These are phyloP conservation scores for Calycina marina DNA, from an alignment of 2,329 filamentous ascomycete species.

Conservation along the genomic window DNA sequence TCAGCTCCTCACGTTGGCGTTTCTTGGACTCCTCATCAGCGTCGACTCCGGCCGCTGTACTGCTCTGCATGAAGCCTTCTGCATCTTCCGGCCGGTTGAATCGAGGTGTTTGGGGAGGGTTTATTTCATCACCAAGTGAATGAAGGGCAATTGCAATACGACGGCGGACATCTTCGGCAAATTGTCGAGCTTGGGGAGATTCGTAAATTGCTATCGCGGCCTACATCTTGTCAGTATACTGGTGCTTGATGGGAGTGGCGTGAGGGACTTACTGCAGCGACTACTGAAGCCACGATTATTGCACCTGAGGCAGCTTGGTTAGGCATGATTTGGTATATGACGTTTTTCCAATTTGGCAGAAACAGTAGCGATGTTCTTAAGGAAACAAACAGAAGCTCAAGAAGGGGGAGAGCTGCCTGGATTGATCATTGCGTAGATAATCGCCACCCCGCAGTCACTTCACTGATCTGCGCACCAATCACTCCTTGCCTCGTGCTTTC, in stretches of 20 bases:
- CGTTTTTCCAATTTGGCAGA: constrained; percentile 2
- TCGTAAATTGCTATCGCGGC: constrained; percentile 37
- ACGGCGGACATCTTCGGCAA: constrained; percentile 45
- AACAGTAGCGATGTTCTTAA: too few relatives aligned
- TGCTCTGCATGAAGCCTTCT: constrained; percentile 43
- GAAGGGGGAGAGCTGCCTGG: background rate
- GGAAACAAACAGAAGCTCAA: background rate
- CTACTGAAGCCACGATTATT: constrained; percentile 20
- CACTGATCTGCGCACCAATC: background rate
- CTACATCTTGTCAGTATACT: constrained; percentile 9
- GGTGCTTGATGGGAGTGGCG: background rate
- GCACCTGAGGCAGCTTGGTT: constrained; percentile 22
- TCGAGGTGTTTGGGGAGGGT: constrained; percentile 30
- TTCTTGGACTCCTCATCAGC: constrained; percentile 47
- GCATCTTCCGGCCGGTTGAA: constrained; percentile 55
- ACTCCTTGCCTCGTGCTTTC: background rate
- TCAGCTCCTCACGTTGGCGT: constrained; percentile 46
- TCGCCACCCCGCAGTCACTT: constrained; percentile 5
- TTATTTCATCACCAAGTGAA: constrained; percentile 41
- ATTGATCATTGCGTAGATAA: constrained; percentile 4
- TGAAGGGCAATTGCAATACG: constrained; percentile 46
- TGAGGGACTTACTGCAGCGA: constrained; percentile 20
- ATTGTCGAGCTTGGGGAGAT: constrained; percentile 46
- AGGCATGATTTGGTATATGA: constrained; percentile 17
- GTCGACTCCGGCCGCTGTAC: constrained; percentile 35